A percentile compares a stretch with the other conserved stretches of the same genome.
These are phyloP conservation scores for Periconia sp. DNA, from an alignment of 2,329 filamentous ascomycete genomes.

Conservation along the genomic window DNA sequence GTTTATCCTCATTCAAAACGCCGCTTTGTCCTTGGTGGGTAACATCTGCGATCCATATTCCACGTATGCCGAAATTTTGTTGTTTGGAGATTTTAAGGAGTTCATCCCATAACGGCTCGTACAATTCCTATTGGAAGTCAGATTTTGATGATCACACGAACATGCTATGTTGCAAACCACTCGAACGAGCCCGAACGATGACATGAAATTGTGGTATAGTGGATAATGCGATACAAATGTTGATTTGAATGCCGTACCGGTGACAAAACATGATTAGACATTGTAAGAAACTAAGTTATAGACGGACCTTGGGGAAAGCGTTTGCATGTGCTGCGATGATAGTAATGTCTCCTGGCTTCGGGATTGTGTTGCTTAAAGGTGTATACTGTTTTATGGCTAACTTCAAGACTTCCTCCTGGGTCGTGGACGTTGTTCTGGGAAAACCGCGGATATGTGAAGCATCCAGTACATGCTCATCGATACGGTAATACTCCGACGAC, in stretches of 20 bases:
- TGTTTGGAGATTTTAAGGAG: slow-evolving; percentile 61
- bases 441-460: slow-evolving; percentile 80
- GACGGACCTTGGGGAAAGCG: slow-evolving; percentile 79
- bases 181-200: not conserved
- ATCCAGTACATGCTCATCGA: slow-evolving; percentile 71
- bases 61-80: slow-evolving; percentile 69
- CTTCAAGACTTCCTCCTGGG: slow-evolving; percentile 73
- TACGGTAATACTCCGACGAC: slow-evolving; percentile 55
- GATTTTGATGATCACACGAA: slow-evolving; percentile 4
- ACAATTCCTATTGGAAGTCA: slow-evolving; percentile 67
- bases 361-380: slow-evolving; percentile 68
- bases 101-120: slow-evolving; percentile 90
- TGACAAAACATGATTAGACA: not conserved
- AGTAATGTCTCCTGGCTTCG: slow-evolving; percentile 76
- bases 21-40: slow-evolving; percentile 81
- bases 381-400: slow-evolving; percentile 87
- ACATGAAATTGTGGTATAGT: too few relatives aligned
- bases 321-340: slow-evolving; percentile 88
- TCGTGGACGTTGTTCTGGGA: slow-evolving; percentile 67
- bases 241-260: not conserved
- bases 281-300: not conserved
- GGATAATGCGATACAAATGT: too few relatives aligned
- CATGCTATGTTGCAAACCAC: not conserved
- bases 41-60: slow-evolving; percentile 90
- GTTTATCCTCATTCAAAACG: slow-evolving; percentile 70